phyloP scores from a whole-genome alignment of 1,139 yeast species.

The Blastobotrys buckinghamii region DNA sequence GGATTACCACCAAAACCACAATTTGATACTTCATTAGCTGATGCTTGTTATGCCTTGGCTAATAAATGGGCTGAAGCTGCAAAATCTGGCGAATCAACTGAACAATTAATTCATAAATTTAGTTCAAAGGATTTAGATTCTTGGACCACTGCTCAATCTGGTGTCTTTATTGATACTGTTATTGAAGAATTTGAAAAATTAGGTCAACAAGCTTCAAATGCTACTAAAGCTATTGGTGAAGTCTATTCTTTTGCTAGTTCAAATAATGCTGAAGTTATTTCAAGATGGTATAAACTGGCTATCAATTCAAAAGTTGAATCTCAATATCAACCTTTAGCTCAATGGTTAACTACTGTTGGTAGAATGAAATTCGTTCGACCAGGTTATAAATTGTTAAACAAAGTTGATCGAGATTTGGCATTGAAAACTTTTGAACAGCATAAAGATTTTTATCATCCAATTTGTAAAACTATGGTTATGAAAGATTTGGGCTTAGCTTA shows the following conservation, averaged over 20 bases:
- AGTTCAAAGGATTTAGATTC: conserved; percentile 41
- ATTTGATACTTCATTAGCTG: conserved; percentile 74
- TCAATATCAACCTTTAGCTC: conserved; percentile 50
- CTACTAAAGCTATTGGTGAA: conserved; percentile 39
- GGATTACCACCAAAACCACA: conserved; percentile 89
- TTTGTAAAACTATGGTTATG: conserved; percentile 69
- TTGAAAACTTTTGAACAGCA: conserved; percentile 53
- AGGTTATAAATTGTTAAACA: conserved; percentile 59
- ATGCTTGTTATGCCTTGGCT: conserved; percentile 62
- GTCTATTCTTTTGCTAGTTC: conserved; percentile 47
- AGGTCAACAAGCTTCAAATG: conserved; percentile 21
- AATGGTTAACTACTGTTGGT: conserved; percentile 88
- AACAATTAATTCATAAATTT: conserved; percentile 30
- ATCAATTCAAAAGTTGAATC: conserved; percentile 38
- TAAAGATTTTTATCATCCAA: conserved; percentile 70
- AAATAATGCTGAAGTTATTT: conserved; percentile 72
- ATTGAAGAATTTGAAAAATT: conserved; percentile 30
- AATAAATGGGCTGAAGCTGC: conserved; percentile 51
- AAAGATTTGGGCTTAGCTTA: conserved; percentile 48
- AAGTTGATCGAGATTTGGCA: conserved; percentile 63
- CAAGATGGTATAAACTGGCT: conserved; percentile 64
- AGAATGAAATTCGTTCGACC: conserved; percentile 95
- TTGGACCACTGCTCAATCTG: conserved; percentile 71
- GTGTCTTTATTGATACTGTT: conserved; percentile 70
- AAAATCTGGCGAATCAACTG: conserved; percentile 22